A percentile compares a stretch with the other conserved stretches of the same genome.
phyloP scores from a whole-genome alignment of 2,329 filamentous ascomycete genomes.

The Xylariaceae sp. region DNA sequence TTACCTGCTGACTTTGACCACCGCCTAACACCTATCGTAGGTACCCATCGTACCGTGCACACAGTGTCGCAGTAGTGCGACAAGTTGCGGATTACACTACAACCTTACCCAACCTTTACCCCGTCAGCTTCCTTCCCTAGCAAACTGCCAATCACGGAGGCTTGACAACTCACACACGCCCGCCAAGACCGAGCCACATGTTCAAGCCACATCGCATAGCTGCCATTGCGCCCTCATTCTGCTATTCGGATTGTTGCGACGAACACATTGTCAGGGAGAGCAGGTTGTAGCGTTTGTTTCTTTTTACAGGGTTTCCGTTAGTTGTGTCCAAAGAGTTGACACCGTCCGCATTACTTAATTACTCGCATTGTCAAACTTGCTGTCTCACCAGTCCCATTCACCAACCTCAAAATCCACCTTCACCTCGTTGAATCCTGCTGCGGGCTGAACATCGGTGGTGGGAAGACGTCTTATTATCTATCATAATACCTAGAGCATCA shows the following conservation, averaged over 20 bases:
- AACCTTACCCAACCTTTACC: background rate
- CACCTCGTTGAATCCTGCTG: background rate
- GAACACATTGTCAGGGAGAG: background rate
- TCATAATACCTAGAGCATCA: too few relatives aligned
- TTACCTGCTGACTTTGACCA: conserved; percentile 25
- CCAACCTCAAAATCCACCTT: background rate
- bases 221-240: background rate
- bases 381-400: background rate
- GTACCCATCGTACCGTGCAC: background rate
- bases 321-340: background rate
- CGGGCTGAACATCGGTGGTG: too few relatives aligned
- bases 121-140: conserved; percentile 10
- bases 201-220: background rate
- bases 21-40: too few relatives aligned
- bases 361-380: background rate
- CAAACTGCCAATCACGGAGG: background rate
- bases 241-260: background rate
- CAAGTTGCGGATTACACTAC: background rate
- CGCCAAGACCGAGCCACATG: background rate
- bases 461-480: too few relatives aligned
- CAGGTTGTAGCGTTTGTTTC: background rate
- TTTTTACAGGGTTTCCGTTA: background rate
- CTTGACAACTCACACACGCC: background rate
- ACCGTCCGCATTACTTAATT: conserved; percentile 6
- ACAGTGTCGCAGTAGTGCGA: conserved; percentile 11